These are phyloP conservation scores for Tolypocladium inflatum DNA, from an alignment of 2,329 filamentous ascomycete species.

Conservation along the genomic window DNA sequence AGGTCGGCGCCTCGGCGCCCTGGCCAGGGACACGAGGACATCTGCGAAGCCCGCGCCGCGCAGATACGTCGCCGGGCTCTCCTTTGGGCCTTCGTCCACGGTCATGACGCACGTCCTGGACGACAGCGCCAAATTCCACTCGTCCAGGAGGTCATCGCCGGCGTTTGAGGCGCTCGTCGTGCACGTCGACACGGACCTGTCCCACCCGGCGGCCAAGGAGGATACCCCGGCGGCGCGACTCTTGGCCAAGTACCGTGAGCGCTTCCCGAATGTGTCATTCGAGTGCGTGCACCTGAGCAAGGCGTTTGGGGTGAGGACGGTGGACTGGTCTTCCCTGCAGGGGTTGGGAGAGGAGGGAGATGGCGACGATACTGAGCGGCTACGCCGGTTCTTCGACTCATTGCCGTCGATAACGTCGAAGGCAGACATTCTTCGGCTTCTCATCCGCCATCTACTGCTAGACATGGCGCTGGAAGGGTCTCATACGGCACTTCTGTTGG, in stretches of 20 bases:
- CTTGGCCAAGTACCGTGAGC: slow-evolving; percentile 40
- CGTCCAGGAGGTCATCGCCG: slow-evolving; percentile 50
- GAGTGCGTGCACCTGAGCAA: slow-evolving; percentile 53
- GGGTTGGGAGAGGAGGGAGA: slow-evolving; percentile 7
- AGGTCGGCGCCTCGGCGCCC: slow-evolving; percentile 56
- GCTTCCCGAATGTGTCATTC: slow-evolving; percentile 60
- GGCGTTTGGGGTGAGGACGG: slow-evolving; percentile 40
- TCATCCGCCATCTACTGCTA: slow-evolving; percentile 64
- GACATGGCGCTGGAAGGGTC: slow-evolving; percentile 46
- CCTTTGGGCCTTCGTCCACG: slow-evolving; percentile 73
- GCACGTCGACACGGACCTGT: slow-evolving; percentile 39
- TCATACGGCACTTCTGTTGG: slow-evolving; percentile 69
- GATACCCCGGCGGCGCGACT: slow-evolving; percentile 31
- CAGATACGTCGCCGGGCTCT: slow-evolving; percentile 66
- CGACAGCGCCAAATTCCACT: slow-evolving; percentile 56
- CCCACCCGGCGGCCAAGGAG: slow-evolving; percentile 6
- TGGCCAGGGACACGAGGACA: slow-evolving; percentile 38
- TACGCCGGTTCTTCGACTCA: slow-evolving; percentile 46
- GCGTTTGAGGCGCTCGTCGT: slow-evolving; percentile 59
- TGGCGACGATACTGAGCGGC: slow-evolving; percentile 24
- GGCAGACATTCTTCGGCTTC: slow-evolving; percentile 60
- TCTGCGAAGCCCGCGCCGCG: slow-evolving; percentile 22
- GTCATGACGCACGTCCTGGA: slow-evolving; percentile 69
- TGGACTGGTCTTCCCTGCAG: slow-evolving; percentile 44
- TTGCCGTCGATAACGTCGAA: slow-evolving; percentile 67